Conservation (phyloP, 2,329 filamentous ascomycete genomes). For the Cladosporium oxysporum region DNA sequence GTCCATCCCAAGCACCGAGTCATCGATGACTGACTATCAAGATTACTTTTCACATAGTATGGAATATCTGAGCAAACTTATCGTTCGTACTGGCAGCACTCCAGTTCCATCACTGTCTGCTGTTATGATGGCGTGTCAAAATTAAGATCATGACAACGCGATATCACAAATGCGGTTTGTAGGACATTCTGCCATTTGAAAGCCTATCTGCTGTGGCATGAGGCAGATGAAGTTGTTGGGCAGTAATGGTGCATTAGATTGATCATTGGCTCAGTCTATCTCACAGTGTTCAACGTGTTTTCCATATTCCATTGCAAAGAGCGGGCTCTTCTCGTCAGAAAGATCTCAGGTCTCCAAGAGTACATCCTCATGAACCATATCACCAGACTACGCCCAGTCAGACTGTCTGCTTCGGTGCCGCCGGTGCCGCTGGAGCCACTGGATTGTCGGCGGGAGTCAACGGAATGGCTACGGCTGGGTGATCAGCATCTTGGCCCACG, state of each 20-base stretch:
- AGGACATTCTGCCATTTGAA: neutral
- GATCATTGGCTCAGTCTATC: neutral
- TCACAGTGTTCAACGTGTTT: neutral
- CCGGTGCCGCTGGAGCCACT: too few relatives aligned
- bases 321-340: neutral
- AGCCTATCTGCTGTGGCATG: neutral
- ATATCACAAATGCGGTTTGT: neutral
- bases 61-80: neutral
- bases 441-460: neutral
- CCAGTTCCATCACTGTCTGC: neutral
- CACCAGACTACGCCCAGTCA: neutral
- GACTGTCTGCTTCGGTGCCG: constrained; percentile 6
- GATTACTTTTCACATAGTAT: neutral
- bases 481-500: constrained; percentile 18
- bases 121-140: neutral
- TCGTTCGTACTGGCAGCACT: neutral
- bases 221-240: neutral
- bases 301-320: neutral
- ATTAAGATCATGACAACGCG: neutral
- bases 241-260: neutral
- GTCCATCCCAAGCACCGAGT: neutral
- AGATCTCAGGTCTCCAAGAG: neutral
- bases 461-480: neutral
- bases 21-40: neutral
- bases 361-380: neutral